Percentiles rank a stretch among this genome's conserved stretches.
Conservation (phyloP, 192 early-diverging fungal species). For the Jimgerdemannia flammicorona region DNA sequence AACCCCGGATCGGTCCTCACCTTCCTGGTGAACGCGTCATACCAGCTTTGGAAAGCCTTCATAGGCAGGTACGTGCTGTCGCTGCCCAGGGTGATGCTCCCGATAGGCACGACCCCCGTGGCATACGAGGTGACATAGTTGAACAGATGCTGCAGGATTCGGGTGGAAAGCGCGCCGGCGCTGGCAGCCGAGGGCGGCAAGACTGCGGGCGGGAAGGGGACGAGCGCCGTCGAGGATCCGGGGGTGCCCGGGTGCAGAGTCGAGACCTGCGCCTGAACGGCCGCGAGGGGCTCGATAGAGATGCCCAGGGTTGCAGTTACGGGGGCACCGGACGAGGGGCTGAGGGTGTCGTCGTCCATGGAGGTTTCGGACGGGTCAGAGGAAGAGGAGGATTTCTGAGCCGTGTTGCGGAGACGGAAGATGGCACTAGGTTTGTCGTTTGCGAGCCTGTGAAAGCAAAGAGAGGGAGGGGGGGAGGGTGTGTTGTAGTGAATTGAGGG, state of each 20-base stretch:
- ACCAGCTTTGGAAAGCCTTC: conserved; percentile 80
- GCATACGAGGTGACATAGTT: conserved; percentile 75
- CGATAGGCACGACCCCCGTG: conserved; percentile 48
- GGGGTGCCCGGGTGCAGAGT: conserved; percentile 21
- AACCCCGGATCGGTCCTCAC: conserved; percentile 65
- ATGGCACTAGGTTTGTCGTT: conserved; percentile 85
- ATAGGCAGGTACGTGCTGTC: conserved; percentile 51
- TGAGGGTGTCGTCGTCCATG: conserved; percentile 22
- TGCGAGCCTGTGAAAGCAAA: conserved; percentile 46
- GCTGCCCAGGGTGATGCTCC: conserved; percentile 46
- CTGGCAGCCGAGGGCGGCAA: conserved; percentile 34
- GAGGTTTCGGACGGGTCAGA: conserved; percentile 19
- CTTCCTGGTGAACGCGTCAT: conserved; percentile 69
- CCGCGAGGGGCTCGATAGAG: conserved; percentile 82
- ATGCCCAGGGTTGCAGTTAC: conserved; percentile 80
- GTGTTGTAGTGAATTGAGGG: background rate
- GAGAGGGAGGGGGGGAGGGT: background rate
- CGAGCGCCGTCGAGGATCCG: background rate
- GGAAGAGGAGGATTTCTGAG: background rate
- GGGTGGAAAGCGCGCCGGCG: conserved; percentile 49
- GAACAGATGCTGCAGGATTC: conserved; percentile 64
- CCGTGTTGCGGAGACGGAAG: conserved; percentile 47
- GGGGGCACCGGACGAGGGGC: conserved; percentile 16
- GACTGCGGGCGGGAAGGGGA: conserved; percentile 18
- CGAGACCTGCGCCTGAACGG: conserved; percentile 61